These are phyloP conservation scores for Puccinia novopanici DNA, from an alignment of 1,284 basidiomycete species.

Conservation along the genomic window DNA sequence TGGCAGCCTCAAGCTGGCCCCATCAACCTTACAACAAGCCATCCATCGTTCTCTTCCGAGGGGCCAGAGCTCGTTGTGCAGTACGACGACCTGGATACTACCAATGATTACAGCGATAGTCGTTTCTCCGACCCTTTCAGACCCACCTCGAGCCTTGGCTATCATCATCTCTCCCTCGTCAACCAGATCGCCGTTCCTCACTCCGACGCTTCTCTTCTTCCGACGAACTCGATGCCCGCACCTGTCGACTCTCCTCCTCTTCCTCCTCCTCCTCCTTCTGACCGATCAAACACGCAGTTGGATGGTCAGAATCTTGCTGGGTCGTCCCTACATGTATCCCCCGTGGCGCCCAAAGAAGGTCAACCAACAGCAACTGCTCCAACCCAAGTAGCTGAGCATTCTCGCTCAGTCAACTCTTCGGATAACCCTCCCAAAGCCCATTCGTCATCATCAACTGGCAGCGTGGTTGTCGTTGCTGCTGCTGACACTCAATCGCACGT, in stretches of 20 bases:
- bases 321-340: neutral
- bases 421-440: neutral
- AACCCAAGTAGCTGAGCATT: neutral
- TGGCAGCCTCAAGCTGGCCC: neutral
- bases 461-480: neutral
- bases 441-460: neutral
- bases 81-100: constrained; percentile 43
- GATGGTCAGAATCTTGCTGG: neutral
- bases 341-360: neutral
- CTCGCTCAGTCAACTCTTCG: neutral
- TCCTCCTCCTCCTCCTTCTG: neutral
- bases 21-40: too few relatives aligned
- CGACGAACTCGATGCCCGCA: neutral
- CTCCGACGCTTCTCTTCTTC: neutral
- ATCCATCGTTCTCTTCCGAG: neutral
- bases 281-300: neutral
- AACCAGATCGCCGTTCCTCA: neutral
- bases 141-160: neutral
- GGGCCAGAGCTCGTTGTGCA: constrained; percentile 26
- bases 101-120: constrained; percentile 42
- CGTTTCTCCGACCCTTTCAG: constrained; percentile 16
- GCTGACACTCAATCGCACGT: neutral
- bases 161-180: neutral
- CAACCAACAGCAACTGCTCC: neutral
- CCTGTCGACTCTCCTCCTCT: neutral